Conservation (phyloP, 2,329 filamentous ascomycete genomes). For the Ophiocordyceps polyrhachis-furcata region DNA sequence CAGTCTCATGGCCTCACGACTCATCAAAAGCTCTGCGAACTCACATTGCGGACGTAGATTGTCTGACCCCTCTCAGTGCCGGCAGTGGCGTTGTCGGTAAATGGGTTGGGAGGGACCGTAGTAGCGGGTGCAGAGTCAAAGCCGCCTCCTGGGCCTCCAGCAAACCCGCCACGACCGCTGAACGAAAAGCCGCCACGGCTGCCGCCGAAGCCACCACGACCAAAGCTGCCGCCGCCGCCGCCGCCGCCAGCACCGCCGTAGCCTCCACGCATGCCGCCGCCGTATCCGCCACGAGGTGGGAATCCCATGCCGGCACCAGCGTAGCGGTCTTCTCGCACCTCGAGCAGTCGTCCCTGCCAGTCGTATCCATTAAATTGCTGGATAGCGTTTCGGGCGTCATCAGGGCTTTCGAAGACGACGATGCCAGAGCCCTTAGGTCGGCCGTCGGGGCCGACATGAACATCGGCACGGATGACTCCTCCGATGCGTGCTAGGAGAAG, state of each 20-base stretch:
- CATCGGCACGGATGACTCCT: constrained; percentile 81
- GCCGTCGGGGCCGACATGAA: constrained; percentile 80
- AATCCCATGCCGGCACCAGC: constrained; percentile 45
- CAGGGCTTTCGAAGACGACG: constrained; percentile 85
- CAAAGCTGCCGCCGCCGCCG: constrained; percentile 28
- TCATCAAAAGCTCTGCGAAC: constrained; percentile 15
- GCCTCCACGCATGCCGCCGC: constrained; percentile 38
- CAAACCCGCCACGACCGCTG: background rate
- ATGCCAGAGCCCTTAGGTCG: constrained; percentile 94
- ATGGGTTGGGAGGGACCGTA: constrained; percentile 56
- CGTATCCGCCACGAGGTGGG: constrained; percentile 39
- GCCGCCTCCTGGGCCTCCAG: constrained; percentile 17
- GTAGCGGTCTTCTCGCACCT: constrained; percentile 92
- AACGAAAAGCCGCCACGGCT: background rate
- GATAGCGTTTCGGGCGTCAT: constrained; percentile 91
- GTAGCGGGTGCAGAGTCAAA: constrained; percentile 30
- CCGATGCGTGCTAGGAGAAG: constrained; percentile 36
- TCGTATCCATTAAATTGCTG: constrained; percentile 97
- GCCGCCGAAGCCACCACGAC: constrained; percentile 24
- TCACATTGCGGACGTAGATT: constrained; percentile 95
- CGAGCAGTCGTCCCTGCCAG: constrained; percentile 84
- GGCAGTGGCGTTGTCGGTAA: constrained; percentile 80
- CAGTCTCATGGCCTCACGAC: constrained; percentile 1
- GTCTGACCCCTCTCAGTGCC: constrained; percentile 66
- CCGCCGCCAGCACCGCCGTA: constrained; percentile 33